These are phyloP conservation scores for Martiniozyma asiatica DNA, from an alignment of 1,139 yeast species.

Conservation along the genomic window DNA sequence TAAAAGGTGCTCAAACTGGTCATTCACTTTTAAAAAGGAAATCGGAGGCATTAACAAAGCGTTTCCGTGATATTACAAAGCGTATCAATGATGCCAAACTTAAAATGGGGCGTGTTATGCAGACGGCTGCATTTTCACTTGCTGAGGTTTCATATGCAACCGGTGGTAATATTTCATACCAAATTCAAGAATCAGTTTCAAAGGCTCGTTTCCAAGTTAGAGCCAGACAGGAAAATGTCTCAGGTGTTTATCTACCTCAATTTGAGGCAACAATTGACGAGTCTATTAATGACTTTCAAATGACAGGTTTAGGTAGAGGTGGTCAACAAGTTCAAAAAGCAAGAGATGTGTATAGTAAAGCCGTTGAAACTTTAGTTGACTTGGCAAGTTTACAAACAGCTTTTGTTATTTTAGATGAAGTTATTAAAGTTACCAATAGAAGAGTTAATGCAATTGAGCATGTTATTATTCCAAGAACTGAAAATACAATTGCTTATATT, in stretches of 20 bases:
- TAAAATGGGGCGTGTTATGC: constrained; percentile 98
- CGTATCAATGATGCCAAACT: constrained; percentile 92
- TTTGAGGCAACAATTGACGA: constrained; percentile 79
- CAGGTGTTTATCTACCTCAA: constrained; percentile 90
- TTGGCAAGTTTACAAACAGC: constrained; percentile 94
- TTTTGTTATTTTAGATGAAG: constrained; percentile 91
- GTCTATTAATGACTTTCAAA: constrained; percentile 79
- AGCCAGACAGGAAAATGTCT: constrained; percentile 91
- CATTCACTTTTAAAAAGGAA: constrained; percentile 87
- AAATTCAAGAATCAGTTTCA: constrained; percentile 88
- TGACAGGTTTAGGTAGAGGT: constrained; percentile 96
- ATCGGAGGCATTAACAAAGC: constrained; percentile 90
- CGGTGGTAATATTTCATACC: constrained; percentile 81
- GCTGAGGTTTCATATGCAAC: constrained; percentile 97
- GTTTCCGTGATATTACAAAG: constrained; percentile 91
- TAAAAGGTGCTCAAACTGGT: constrained; percentile 96
- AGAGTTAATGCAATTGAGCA: constrained; percentile 98
- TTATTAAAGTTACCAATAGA: constrained; percentile 92
- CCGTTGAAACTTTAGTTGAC: constrained; percentile 92
- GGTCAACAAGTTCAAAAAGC: constrained; percentile 98
- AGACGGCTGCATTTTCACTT: constrained; percentile 90
- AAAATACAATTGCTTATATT: constrained; percentile 86
- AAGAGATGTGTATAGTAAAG: constrained; percentile 81
- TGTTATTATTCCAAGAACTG: constrained; percentile 94
- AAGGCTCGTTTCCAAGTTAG: constrained; percentile 82